These are phyloP conservation scores for Trichoderma gracile DNA, from an alignment of 2,329 filamentous ascomycete species.

Conservation along the genomic window DNA sequence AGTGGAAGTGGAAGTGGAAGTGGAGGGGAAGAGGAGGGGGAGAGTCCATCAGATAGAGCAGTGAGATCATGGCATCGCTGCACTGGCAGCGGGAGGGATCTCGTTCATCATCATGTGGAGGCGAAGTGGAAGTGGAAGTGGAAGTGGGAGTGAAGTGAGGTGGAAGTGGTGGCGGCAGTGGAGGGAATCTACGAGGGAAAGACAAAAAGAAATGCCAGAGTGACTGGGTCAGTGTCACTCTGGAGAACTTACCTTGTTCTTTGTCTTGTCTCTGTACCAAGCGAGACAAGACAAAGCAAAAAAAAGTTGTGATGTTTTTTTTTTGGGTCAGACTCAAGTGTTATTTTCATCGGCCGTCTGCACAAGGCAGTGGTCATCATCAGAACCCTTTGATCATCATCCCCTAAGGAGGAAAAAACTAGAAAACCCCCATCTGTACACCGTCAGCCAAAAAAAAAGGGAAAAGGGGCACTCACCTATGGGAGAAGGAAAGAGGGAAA, in stretches of 20 bases:
- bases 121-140: neutral
- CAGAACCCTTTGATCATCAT: constrained; percentile 16
- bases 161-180: neutral
- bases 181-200: neutral
- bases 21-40: neutral
- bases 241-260: too few relatives aligned
- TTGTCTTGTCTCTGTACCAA: too few relatives aligned
- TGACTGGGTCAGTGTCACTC: too few relatives aligned
- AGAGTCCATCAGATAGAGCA: too few relatives aligned
- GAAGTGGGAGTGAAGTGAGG: neutral
- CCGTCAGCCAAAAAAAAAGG: neutral
- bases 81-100: too few relatives aligned
- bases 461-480: neutral
- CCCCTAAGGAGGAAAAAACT: neutral
- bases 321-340: constrained; percentile 5
- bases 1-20: neutral
- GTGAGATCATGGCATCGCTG: too few relatives aligned
- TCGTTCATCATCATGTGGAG: neutral
- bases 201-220: too few relatives aligned
- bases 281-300: neutral
- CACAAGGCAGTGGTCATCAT: neutral
- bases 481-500: constrained; percentile 11
- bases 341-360: neutral
- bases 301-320: neutral
- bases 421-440: neutral